Evolutionary conservation across 139 green algal genomes (phyloP).

Genomic region (Nannochloris sp.): DNA sequence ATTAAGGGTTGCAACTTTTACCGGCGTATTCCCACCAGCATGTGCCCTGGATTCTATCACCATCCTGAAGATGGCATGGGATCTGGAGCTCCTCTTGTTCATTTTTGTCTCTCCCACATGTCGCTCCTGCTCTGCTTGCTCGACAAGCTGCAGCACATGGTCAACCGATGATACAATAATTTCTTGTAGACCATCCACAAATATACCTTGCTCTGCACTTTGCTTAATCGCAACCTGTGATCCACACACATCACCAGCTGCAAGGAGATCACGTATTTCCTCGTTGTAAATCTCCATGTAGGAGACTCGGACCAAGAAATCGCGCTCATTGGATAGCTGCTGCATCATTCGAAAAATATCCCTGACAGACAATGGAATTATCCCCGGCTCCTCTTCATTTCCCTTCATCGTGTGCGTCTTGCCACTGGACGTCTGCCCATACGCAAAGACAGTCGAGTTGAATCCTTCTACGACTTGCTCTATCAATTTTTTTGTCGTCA

Average conservation of each 20-base stretch:
- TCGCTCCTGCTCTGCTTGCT: slow-evolving; percentile 59
- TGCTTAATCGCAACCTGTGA: slow-evolving; percentile 56
- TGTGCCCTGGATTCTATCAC: slow-evolving; percentile 70
- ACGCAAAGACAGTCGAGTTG: slow-evolving; percentile 93
- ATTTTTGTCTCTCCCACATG: slow-evolving; percentile 93
- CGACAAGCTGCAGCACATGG: slow-evolving; percentile 70
- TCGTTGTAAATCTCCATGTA: slow-evolving; percentile 99
- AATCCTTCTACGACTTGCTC: slow-evolving; percentile 70
- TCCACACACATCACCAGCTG: slow-evolving; percentile 72
- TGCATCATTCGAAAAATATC: slow-evolving; percentile 74
- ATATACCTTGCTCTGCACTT: slow-evolving; percentile 33
- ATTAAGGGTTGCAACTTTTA: slow-evolving; percentile 76
- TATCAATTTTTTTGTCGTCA: slow-evolving; percentile 47
- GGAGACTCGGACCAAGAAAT: slow-evolving; percentile 90
- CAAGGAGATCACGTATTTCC: slow-evolving; percentile 91
- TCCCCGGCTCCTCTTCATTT: slow-evolving; percentile 45
- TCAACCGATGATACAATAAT: slow-evolving; percentile 65
- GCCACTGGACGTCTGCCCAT: slow-evolving; percentile 89
- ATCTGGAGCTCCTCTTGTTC: slow-evolving; percentile 81
- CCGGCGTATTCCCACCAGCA: slow-evolving; percentile 53
- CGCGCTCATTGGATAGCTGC: slow-evolving; percentile 5
- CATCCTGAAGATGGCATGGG: slow-evolving; percentile 95
- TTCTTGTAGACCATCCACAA: slow-evolving; percentile 86
- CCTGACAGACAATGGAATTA: slow-evolving; percentile 72
- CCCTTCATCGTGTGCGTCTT: slow-evolving; percentile 97